A percentile compares a stretch with the other conserved stretches of the same genome.
Conservation (phyloP, 169 alveolate genomes). For the Plasmodium cynomolgi region DNA sequence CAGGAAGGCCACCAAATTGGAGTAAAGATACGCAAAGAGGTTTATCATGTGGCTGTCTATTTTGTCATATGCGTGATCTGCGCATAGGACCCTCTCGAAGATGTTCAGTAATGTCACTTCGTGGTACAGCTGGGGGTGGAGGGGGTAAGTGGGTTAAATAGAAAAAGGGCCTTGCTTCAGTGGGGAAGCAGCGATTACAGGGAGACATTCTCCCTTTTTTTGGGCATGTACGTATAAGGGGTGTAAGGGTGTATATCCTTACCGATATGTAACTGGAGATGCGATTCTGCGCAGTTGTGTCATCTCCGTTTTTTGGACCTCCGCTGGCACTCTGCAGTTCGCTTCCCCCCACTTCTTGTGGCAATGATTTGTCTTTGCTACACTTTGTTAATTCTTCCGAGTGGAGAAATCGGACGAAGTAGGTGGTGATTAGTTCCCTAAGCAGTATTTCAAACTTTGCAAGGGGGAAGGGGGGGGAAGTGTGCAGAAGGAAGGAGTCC, state of each 20-base stretch:
- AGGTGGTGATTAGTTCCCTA: slow-evolving; percentile 48
- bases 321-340: neutral
- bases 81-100: slow-evolving; percentile 23
- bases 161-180: neutral
- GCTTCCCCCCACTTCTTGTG: neutral
- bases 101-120: slow-evolving; percentile 58
- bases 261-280: slow-evolving; percentile 63
- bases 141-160: neutral
- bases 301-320: neutral
- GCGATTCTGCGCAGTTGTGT: neutral
- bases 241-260: neutral
- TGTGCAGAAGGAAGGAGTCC: neutral
- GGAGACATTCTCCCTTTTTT: neutral
- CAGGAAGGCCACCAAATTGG: slow-evolving; percentile 62
- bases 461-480: neutral
- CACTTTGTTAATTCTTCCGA: slow-evolving; percentile 17
- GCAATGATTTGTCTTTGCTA: neutral
- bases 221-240: neutral
- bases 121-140: slow-evolving; percentile 37
- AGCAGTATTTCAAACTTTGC: slow-evolving; percentile 39
- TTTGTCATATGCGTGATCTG: slow-evolving; percentile 52
- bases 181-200: neutral
- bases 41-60: slow-evolving; percentile 51
- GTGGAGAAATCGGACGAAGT: slow-evolving; percentile 39
- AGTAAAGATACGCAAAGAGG: slow-evolving; percentile 34